Evolutionary conservation across 2,329 filamentous ascomycete genomes (phyloP), one percentile per base, ranked within the genome.

Genomic region (Claviceps capensis): DNA sequence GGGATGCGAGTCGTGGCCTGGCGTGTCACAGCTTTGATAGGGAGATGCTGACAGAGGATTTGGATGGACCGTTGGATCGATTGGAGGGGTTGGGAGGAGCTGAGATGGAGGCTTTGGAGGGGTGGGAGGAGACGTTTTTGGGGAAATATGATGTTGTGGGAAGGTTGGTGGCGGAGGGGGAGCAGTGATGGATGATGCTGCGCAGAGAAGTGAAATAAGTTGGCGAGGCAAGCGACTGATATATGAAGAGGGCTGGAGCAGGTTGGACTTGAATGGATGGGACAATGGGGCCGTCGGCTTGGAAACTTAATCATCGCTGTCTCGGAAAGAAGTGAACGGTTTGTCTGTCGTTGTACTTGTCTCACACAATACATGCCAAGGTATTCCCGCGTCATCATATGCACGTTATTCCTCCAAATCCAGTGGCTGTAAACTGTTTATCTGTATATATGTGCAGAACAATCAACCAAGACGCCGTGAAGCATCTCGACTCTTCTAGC

Each of bases 111-210:
- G 86, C 89, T 48, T 71, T 96, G 67, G 75, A 78, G 61, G 88
- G 87, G 2, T 98, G 93, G 93, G 90, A 96, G 73, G 88, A 94
- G 72, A 78, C 89, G 58, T 98, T 98, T 67, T 71, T 77, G 55
- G 86, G 91, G 69, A 97, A 98, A 76, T 98, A 98, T 68, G 72
- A 95, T 23, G 81, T 97, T n/a, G 88, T 98, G 14, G 93, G 93
- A 19, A 85, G 81, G 69, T 69, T 98, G 62, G 86, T 96, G 23
- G 69, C 77, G 1, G 71, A 68, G 23, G 68, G 61, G 3, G 71
- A 77, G 16, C 22, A 69, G 58, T 52, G 56, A 59, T 38, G 50
- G 56, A 59, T 36, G 49, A 57, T 54, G 52, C 50, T 51, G 17
- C 41, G 17, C 17, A 19, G 42, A 16, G 14, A n/a, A 14, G 42